Evolutionary conservation across 805 yeast species (phyloP).

Genomic region (Pichia nakasei): DNA sequence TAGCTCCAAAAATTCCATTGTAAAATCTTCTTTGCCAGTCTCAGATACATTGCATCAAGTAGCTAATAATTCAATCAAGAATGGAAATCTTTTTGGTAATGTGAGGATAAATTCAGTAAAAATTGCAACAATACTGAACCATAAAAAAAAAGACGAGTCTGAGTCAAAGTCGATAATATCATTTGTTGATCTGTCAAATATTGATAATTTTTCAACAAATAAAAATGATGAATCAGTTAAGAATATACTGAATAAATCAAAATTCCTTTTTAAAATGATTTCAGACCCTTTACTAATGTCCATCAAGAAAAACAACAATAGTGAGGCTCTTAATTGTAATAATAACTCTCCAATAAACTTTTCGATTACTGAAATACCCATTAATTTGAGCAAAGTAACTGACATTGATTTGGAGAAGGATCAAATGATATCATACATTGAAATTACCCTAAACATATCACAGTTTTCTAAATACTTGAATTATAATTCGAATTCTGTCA

Average conservation of each 20-base stretch:
- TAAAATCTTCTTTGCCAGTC: not conserved
- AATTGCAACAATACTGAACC: not conserved
- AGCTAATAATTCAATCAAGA: not conserved
- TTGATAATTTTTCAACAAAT: not conserved
- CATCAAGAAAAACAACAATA: not conserved
- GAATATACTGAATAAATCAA: not conserved
- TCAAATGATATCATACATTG: conserved; percentile 23
- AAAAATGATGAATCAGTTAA: not conserved
- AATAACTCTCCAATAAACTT: not conserved
- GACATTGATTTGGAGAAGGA: conserved; percentile 20
- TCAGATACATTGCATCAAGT: not conserved
- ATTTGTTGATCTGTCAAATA: not conserved
- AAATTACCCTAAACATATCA: conserved; percentile 17
- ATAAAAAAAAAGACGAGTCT: not conserved
- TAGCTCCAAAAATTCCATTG: not conserved
- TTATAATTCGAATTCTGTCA: not conserved
- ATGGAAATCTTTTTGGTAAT: not conserved
- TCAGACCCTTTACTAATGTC: not conserved
- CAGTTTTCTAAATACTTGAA: conserved; percentile 8
- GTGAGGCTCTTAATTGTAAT: not conserved
- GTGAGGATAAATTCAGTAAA: not conserved
- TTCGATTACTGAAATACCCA: not conserved
- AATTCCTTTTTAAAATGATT: not conserved
- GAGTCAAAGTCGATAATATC: not conserved
- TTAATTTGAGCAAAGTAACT: conserved; percentile 11